These are phyloP conservation scores for Fusarium redolens DNA, from an alignment of 2,329 filamentous ascomycete genomes.

Conservation along the genomic window DNA sequence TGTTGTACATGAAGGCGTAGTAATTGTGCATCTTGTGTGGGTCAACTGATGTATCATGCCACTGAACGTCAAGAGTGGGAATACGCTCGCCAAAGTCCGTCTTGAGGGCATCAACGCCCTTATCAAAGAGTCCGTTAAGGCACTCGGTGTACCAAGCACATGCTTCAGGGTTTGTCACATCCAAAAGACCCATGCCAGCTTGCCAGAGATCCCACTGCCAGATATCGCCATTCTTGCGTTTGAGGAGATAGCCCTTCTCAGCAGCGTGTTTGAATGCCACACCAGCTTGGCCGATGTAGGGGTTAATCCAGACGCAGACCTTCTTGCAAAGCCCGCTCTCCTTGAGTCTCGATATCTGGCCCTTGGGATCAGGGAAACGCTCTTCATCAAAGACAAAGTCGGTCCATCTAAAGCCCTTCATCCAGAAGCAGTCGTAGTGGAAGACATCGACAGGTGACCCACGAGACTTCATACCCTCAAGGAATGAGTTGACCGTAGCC, in stretches of 20 bases:
- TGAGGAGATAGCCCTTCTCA: constrained; percentile 75
- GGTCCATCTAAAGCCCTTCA: constrained; percentile 80
- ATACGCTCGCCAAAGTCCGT: constrained; percentile 82
- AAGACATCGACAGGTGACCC: constrained; percentile 77
- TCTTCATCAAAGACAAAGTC: constrained; percentile 78
- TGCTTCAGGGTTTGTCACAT: constrained; percentile 79
- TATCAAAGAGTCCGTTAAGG: constrained; percentile 72
- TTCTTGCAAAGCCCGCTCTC: constrained; percentile 69
- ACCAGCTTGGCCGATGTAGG: constrained; percentile 77
- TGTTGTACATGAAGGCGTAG: constrained; percentile 80
- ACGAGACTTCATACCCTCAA: constrained; percentile 74
- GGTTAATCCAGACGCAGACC: constrained; percentile 82
- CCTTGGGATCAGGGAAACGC: constrained; percentile 75
- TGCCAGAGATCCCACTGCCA: constrained; percentile 86
- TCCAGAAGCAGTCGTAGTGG: constrained; percentile 84
- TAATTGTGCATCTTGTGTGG: constrained; percentile 80
- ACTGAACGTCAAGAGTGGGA: constrained; percentile 72
- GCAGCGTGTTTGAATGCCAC: constrained; percentile 73
- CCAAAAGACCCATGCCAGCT: constrained; percentile 78
- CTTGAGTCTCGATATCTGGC: constrained; percentile 73
- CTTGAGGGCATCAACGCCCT: constrained; percentile 78
- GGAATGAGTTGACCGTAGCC: constrained; percentile 72
- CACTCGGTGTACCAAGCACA: constrained; percentile 72
- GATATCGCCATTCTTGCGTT: constrained; percentile 74
- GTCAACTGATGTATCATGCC: constrained; percentile 69